Base-by-base conservation (phyloP, 768 basidiomycete genomes). In the Tylopilus plumbeoviolaceoides region DNA sequence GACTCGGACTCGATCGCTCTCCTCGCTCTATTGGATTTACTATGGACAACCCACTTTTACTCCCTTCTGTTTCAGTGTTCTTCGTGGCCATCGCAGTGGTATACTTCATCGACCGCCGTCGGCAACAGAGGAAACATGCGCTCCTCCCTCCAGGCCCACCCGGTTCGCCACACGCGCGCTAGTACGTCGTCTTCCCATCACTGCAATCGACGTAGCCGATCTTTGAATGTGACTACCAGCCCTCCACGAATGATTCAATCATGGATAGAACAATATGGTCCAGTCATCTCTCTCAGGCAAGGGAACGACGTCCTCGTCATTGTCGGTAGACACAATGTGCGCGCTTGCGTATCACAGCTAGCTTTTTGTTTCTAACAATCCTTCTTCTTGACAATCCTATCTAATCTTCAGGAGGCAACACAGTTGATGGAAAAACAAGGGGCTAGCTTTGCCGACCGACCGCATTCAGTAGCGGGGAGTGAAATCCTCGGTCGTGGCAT, bases 341-440 rank as follows among this genome's bases (percentile, higher is more conserved):
- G 51, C 18, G n/a, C 18, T 39, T 39, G n/a, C 38, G 17, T 36
- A 7, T 39, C 10, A 7, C 36, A 4, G 7, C 36, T 38, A 12
- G 11, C 12, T 14, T 33, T 15, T 5, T 17, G n/a, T n/a, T 5
- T 5, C 33, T 54, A 49, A 44, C 18, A 1, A 25, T 11, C 18
- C 17, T 9, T 14, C 3, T n/a, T 23, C 5, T 7, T 2, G 3
- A 1, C 10, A n/a, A 10, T 2, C 20, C 35, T 5, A 11, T 39
- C 38, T 39, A 10, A 11, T 17, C 15, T 3, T n/a, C 5, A 66
- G 64, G 67, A 63, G 43, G 81, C 82, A 0, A 71, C 79, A 1
- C 79, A 83, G 11, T 75, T 84, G 47, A 74, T 84, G 78, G 82
- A 84, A 64, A 78, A 79, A 55, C 79, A 83, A 53, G 82, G 82